Evolutionary conservation across 768 basidiomycete genomes (phyloP).

Genomic region (Leucosporidium yakuticum): DNA sequence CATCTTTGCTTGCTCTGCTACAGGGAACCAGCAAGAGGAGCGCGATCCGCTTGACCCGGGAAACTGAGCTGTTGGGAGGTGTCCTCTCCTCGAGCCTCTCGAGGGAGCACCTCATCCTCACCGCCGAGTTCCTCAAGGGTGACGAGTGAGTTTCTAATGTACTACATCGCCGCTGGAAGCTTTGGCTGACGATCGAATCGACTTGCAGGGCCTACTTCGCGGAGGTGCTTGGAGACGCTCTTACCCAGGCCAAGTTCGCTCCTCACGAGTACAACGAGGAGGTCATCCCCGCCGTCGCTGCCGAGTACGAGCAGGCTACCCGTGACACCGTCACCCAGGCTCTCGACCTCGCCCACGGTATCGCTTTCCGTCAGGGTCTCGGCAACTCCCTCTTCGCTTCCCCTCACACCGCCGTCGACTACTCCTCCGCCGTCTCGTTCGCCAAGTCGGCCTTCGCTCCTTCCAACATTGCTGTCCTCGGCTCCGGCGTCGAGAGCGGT

Average conservation of each 20-base stretch:
- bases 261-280: slow-evolving; percentile 49
- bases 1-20: neutral
- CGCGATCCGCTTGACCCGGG: slow-evolving; percentile 80
- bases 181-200: neutral
- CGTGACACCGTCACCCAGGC: slow-evolving; percentile 62
- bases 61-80: slow-evolving; percentile 89
- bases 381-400: slow-evolving; percentile 82
- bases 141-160: slow-evolving; percentile 73
- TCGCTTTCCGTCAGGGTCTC: slow-evolving; percentile 92
- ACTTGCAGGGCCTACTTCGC: slow-evolving; percentile 72
- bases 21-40: slow-evolving; percentile 83
- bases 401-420: slow-evolving; percentile 53
- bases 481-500: slow-evolving; percentile 71
- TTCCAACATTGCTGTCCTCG: slow-evolving; percentile 76
- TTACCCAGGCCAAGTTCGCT: slow-evolving; percentile 68
- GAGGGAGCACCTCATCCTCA: slow-evolving; percentile 84
- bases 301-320: slow-evolving; percentile 61
- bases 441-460: slow-evolving; percentile 65
- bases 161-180: neutral
- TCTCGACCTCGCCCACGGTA: slow-evolving; percentile 75
- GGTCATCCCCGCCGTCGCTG: slow-evolving; percentile 56
- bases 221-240: slow-evolving; percentile 73
- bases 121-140: slow-evolving; percentile 88
- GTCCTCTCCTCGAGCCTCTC: slow-evolving; percentile 75
- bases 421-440: slow-evolving; percentile 56